Conservation (phyloP, 805 yeast species). For the Candida hungchunana region DNA sequence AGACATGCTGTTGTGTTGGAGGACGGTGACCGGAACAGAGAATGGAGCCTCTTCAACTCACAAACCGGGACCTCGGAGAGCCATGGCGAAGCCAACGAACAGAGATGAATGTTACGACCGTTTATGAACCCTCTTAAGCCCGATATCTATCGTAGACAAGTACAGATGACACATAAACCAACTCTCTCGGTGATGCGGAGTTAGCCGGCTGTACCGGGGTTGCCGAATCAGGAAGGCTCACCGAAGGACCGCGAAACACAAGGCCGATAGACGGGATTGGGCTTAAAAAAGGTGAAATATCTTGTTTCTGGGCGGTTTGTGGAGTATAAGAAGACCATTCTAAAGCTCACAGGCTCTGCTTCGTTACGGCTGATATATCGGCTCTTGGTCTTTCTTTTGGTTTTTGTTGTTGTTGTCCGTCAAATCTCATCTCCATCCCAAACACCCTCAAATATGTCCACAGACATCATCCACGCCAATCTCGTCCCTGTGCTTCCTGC, state of each 20-base stretch:
- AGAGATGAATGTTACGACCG: neutral
- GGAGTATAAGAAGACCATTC: no score
- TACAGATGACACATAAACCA: no score
- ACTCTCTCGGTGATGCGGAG: no score
- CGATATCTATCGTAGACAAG: no score
- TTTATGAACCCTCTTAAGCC: no score
- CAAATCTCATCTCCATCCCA: neutral
- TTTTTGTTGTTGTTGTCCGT: neutral
- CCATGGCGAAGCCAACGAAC: neutral
- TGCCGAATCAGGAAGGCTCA: no score
- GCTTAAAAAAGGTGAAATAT: no score
- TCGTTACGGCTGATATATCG: neutral
- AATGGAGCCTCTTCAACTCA: neutral
- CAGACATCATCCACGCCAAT: conserved; percentile 11
- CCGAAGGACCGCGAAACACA: no score
- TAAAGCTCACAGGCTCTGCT: neutral
- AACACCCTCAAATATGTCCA: conserved; percentile 4
- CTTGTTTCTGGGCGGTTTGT: no score
- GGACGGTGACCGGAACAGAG: neutral
- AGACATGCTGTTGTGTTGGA: conserved; percentile 6
- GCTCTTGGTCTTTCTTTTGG: neutral
- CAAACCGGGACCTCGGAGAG: no score
- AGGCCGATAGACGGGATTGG: no score
- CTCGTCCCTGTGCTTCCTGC: conserved; percentile 10
- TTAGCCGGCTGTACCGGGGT: no score